Evolutionary conservation across 768 basidiomycete genomes (phyloP).

Genomic region (Mycena belliarum): DNA sequence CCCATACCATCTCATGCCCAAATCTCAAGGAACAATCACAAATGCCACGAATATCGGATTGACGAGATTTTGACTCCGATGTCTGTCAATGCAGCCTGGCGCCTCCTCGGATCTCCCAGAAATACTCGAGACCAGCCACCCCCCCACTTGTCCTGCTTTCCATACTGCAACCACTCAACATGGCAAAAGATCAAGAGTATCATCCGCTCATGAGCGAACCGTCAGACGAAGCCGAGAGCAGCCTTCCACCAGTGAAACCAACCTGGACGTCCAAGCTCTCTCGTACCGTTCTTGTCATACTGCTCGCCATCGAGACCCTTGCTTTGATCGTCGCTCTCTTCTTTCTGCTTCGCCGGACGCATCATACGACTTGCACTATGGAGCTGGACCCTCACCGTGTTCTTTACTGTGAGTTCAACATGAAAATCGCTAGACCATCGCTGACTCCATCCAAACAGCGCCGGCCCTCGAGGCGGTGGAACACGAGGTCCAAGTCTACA

Average conservation of each 20-base stretch:
- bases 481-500: not conserved
- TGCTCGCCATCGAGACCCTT: not conserved
- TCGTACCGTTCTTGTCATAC: not conserved
- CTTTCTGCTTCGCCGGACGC: not conserved
- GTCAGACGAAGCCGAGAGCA: not conserved
- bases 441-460: not conserved
- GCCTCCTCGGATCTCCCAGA: too few species aligned
- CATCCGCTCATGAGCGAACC: not conserved
- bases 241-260: not conserved
- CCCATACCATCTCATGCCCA: too few species aligned
- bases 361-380: not conserved
- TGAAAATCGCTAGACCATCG: not conserved
- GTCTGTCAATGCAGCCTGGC: too few species aligned
- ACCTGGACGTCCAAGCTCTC: not conserved
- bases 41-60: too few species aligned
- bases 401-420: not conserved
- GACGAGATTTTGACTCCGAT: too few species aligned
- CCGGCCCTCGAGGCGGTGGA: not conserved
- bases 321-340: not conserved
- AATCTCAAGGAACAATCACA: not conserved
- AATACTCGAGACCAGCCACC: too few species aligned
- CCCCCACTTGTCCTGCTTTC: too few species aligned
- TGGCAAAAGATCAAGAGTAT: conserved; percentile 10
- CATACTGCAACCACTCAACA: not conserved
- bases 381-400: not conserved